Conservation (phyloP, 768 basidiomycete species). For the Psilocybe tampanensis region DNA sequence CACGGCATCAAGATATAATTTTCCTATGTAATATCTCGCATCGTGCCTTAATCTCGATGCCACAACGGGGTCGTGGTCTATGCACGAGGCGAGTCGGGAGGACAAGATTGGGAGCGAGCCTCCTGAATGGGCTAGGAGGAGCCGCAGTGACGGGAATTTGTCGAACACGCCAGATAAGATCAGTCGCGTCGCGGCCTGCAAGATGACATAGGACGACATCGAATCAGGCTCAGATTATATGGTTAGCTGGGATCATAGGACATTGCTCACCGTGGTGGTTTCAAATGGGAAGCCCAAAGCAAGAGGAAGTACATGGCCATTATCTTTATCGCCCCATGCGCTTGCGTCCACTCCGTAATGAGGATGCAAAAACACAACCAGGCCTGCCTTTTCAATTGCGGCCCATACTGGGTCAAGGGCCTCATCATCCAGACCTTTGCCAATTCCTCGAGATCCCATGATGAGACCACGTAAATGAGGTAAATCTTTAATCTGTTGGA, state of each 20-base stretch:
- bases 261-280: constrained; percentile 74
- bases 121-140: constrained; percentile 87
- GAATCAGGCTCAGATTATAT: neutral
- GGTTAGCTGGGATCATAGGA: neutral
- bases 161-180: constrained; percentile 84
- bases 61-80: constrained; percentile 83
- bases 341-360: constrained; percentile 82
- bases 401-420: constrained; percentile 81
- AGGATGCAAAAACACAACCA: constrained; percentile 85
- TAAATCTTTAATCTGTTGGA: constrained; percentile 64
- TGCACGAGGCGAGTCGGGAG: constrained; percentile 82
- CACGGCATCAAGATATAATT: constrained; percentile 85
- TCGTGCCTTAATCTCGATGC: constrained; percentile 77
- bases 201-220: neutral
- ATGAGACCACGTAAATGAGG: constrained; percentile 77
- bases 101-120: constrained; percentile 84
- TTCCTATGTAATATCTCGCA: constrained; percentile 81
- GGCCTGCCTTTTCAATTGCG: constrained; percentile 66
- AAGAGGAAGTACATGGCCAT: constrained; percentile 87
- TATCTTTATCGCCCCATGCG: constrained; percentile 75
- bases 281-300: constrained; percentile 91
- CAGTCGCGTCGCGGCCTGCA: constrained; percentile 71
- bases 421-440: constrained; percentile 80
- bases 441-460: constrained; percentile 79
- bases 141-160: constrained; percentile 70